Evolutionary conservation across 306 rosid species (phyloP), one percentile per base, ranked within the genome.

Genomic region (Fragaria ananassa): DNA sequence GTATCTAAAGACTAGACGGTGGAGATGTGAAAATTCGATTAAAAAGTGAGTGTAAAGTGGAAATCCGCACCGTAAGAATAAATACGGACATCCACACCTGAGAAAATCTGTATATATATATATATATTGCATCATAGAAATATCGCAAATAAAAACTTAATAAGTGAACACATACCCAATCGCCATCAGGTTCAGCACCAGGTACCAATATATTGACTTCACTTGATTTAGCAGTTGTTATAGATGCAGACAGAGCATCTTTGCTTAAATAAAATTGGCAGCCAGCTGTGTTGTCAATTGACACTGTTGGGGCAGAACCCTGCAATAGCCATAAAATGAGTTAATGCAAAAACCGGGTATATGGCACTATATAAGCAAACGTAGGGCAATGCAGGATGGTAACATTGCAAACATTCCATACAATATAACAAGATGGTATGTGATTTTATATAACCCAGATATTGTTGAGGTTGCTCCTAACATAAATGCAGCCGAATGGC

Each of bases 241-340:
- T 79, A 78, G 99, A 88, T 60, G 91, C 74, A 73, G 77, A 87
- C 73, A 95, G 82, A 76, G 99, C 87, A 75, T 92, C 96, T 81
- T 89, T 92, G 90, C 96, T 89, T 74, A 95, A 81, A 82, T 95
- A 95, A 58, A 95, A 83, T 81, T 92, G 93, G 88, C 97, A 88
- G 82, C 99, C 97, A 46, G 90, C 72, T 51, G 99, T 89, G 77
- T 95, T 95, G 83, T 95, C 99, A 74, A 95, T 93, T 10, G 88
- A 89, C 69, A 95, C 93, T 72, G 99, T 95, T 54, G 99, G 99
- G 74, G 99, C 93, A 2, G 90, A 85, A 60, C 98, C 98, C 98
- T 95, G 31, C 21, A 84, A 80, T 66, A 76, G 71, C 35, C 61
- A 77, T 79, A 80, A 68, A 44, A 46, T 49, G 23, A 45, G 42